These are phyloP conservation scores for Diaporthe aspalathi DNA, from an alignment of 2,329 filamentous ascomycete genomes.

Conservation along the genomic window DNA sequence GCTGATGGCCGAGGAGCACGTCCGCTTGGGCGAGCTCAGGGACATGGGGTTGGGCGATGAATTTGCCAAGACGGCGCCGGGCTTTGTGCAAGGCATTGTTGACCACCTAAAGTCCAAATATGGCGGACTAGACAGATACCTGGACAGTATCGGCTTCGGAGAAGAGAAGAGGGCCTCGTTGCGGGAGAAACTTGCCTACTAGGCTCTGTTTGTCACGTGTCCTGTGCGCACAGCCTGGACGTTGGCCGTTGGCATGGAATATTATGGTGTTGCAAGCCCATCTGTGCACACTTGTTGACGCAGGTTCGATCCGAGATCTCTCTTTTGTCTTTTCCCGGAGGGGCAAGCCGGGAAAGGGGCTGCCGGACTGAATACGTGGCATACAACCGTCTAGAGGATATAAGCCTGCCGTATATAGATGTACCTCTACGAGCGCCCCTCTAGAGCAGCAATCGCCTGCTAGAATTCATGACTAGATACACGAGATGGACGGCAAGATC, in stretches of 20 bases:
- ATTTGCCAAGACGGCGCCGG: conserved; percentile 74
- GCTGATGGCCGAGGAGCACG: conserved; percentile 70
- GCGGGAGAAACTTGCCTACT: conserved; percentile 57
- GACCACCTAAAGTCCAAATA: conserved; percentile 70
- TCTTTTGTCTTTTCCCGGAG: not conserved
- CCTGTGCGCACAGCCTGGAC: not conserved
- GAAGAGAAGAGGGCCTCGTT: conserved; percentile 55
- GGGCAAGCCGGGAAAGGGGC: too few relatives aligned
- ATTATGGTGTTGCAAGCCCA: not conserved
- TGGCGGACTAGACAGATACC: conserved; percentile 74
- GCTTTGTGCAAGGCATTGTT: conserved; percentile 71
- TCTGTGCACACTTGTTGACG: not conserved
- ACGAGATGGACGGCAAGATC: too few relatives aligned
- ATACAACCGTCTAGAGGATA: not conserved
- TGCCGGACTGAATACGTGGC: too few relatives aligned
- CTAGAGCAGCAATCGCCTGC: not conserved
- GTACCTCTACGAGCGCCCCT: not conserved
- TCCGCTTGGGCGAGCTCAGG: conserved; percentile 74
- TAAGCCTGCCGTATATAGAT: too few relatives aligned
- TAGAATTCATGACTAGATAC: not conserved
- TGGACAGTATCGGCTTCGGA: conserved; percentile 71
- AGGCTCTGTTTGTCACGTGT: conserved; percentile 34
- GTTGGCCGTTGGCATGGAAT: not conserved
- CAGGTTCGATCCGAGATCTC: not conserved
- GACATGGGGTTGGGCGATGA: conserved; percentile 78